Conservation (phyloP, 495 filamentous ascomycete species). For the Talaromyces borbonicus region DNA sequence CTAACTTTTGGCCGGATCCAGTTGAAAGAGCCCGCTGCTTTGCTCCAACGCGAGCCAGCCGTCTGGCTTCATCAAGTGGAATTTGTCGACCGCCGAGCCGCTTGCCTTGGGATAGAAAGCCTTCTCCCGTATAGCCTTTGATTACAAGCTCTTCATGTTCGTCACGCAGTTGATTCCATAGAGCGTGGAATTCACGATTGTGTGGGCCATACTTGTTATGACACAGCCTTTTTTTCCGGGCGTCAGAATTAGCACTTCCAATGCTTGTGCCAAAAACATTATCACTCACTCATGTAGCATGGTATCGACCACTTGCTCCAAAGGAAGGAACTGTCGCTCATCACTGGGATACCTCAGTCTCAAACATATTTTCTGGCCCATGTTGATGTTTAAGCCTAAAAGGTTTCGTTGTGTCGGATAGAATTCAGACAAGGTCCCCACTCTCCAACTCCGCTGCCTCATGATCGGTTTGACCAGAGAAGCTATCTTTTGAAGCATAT, state of each 20-base stretch:
- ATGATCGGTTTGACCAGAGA: slow-evolving; percentile 94
- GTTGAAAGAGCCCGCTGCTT: slow-evolving; percentile 48
- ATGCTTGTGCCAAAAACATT: background rate
- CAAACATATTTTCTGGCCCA: slow-evolving; percentile 70
- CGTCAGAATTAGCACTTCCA: background rate
- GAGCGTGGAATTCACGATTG: slow-evolving; percentile 66
- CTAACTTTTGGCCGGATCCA: slow-evolving; percentile 65
- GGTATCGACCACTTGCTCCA: slow-evolving; percentile 75
- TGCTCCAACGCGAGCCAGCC: slow-evolving; percentile 64
- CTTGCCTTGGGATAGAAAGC: slow-evolving; percentile 69
- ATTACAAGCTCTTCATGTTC: slow-evolving; percentile 64
- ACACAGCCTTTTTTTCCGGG: slow-evolving; percentile 43
- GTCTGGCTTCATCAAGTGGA: slow-evolving; percentile 64
- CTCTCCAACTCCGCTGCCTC: slow-evolving; percentile 72
- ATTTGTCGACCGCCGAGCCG: slow-evolving; percentile 59
- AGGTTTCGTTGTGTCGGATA: slow-evolving; percentile 66
- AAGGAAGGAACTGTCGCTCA: slow-evolving; percentile 64
- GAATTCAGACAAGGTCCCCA: slow-evolving; percentile 76
- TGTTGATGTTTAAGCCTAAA: slow-evolving; percentile 71
- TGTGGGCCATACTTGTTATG: slow-evolving; percentile 82
- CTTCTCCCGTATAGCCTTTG: slow-evolving; percentile 89
- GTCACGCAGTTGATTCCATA: slow-evolving; percentile 82
- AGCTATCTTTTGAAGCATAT: slow-evolving; percentile 71
- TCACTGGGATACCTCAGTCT: slow-evolving; percentile 73
- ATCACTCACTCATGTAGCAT: slow-evolving; percentile 80